phyloP scores from a whole-genome alignment of 805 yeast genomes.

The Candida sphagnicola region DNA sequence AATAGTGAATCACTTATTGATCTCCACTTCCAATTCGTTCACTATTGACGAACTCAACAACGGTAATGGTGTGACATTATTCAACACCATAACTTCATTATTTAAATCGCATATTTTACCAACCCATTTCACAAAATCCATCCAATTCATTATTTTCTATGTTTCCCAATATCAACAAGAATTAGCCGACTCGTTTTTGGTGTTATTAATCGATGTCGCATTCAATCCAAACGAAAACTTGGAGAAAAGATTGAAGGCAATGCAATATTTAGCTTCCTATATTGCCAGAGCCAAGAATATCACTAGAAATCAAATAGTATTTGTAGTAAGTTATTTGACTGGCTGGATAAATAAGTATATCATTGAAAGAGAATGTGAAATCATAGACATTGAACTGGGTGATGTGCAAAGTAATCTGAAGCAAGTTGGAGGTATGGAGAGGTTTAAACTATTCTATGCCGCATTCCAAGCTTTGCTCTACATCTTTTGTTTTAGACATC shows the following conservation, averaged over 20 bases:
- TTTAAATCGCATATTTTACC: conserved; percentile 84
- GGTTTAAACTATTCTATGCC: conserved; percentile 85
- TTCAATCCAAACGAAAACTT: conserved; percentile 64
- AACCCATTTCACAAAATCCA: conserved; percentile 85
- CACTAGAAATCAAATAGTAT: conserved; percentile 66
- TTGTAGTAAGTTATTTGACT: conserved; percentile 76
- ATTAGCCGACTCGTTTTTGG: conserved; percentile 79
- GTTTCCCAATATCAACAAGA: conserved; percentile 79
- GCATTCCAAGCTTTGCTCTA: conserved; percentile 87
- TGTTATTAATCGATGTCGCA: conserved; percentile 76
- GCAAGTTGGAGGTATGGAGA: conserved; percentile 70
- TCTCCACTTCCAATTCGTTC: conserved; percentile 46
- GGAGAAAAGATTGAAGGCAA: conserved; percentile 78
- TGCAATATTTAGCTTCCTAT: conserved; percentile 88
- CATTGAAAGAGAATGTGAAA: conserved; percentile 80
- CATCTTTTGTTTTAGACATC: conserved; percentile 86
- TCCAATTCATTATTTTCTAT: conserved; percentile 80
- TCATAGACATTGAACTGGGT: conserved; percentile 37
- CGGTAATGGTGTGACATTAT: conserved; percentile 65
- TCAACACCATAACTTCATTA: conserved; percentile 67
- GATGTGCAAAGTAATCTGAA: conserved; percentile 9
- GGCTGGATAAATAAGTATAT: conserved; percentile 84
- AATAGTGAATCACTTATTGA: conserved; percentile 56
- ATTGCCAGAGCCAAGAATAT: conserved; percentile 81
- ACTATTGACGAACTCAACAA: conserved; percentile 47